Evolutionary conservation across 768 basidiomycete species (phyloP).

Genomic region (Tricholoma sp.): DNA sequence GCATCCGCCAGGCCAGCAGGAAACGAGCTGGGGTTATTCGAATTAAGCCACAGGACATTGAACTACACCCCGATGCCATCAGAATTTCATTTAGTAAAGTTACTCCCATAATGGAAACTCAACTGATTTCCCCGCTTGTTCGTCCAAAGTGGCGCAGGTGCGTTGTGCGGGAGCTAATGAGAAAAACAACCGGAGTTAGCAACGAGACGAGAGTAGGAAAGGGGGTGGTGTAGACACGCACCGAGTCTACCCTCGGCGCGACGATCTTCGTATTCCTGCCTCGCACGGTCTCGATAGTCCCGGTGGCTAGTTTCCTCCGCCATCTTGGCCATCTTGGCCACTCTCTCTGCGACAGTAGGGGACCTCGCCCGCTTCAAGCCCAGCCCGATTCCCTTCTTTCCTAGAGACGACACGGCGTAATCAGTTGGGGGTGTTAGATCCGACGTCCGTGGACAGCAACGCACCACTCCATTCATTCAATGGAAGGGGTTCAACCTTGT

Average conservation of each 20-base stretch:
- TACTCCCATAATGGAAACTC: background rate
- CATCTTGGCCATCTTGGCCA: conserved; percentile 77
- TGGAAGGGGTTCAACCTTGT: conserved; percentile 65
- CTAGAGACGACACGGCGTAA: conserved; percentile 32
- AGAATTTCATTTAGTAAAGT: conserved; percentile 1
- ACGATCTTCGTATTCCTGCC: conserved; percentile 71
- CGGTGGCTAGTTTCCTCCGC: conserved; percentile 51
- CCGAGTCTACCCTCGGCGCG: conserved; percentile 67
- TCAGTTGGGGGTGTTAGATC: background rate
- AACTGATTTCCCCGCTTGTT: conserved; percentile 63
- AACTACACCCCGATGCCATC: conserved; percentile 44
- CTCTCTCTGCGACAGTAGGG: conserved; percentile 55
- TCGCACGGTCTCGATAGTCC: conserved; percentile 65
- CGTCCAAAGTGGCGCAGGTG: conserved; percentile 74
- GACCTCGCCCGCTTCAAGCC: conserved; percentile 59
- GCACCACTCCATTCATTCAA: conserved; percentile 80
- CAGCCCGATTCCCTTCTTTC: conserved; percentile 74
- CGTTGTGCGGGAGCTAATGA: conserved; percentile 54
- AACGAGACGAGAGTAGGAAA: background rate
- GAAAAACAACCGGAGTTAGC: background rate
- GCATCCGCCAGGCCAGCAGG: conserved; percentile 62
- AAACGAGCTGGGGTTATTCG: conserved; percentile 57
- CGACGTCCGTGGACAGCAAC: conserved; percentile 16
- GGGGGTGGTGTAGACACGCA: conserved; percentile 15
- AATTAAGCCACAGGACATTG: conserved; percentile 77